Evolutionary conservation across 305 asterid species (phyloP), one percentile per base, ranked within the genome.

Genomic region (Stenogyne calaminthoides): DNA sequence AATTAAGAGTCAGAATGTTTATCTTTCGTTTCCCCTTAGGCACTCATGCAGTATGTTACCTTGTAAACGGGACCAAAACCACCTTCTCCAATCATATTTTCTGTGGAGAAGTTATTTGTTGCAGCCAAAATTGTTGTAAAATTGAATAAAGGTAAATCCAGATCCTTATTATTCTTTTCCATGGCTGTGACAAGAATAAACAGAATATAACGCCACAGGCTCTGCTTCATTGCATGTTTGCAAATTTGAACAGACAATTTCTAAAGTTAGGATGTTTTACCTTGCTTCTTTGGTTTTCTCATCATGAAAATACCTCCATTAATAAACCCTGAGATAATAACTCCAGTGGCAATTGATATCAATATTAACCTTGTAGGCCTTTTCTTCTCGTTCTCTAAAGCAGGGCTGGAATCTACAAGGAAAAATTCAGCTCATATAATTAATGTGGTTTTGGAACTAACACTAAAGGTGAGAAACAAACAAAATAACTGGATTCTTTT

Each of bases 341-440:
- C 32, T 27, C 32, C 32, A 27, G 32, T 27, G 72, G 60, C 78
- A 61, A 8, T 22, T 58, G 62, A 67, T 52, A 59, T 60, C 39
- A 77, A 19, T 22, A 77, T 42, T 40, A 51, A 36, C 63, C 62
- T 67, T 9, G 4, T 0, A 1, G 75, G 56, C n/a, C 27, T 25
- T 19, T 61, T 72, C 68, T 60, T 67, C 69, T 34, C 36, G 57
- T 40, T 25, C 14, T 52, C 62, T 19, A 44, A 18, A 32, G 52
- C 51, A 44, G 10, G 7, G 62, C n/a, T n/a, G 0, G 67, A 39
- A 39, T 29, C 78, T 77, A 68, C 54, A 77, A 27, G 32, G 32
- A 22, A 22, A 22, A 22, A 22, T 0, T 2, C 25, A 22, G 25
- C 32, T 22, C 9, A 22, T 0, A 22, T 55, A 19, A 0, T 5